Percentiles rank a stretch among this genome's conserved stretches.
These are phyloP conservation scores for Ceratocystis variospora DNA, from an alignment of 2,329 filamentous ascomycete species.

Conservation along the genomic window DNA sequence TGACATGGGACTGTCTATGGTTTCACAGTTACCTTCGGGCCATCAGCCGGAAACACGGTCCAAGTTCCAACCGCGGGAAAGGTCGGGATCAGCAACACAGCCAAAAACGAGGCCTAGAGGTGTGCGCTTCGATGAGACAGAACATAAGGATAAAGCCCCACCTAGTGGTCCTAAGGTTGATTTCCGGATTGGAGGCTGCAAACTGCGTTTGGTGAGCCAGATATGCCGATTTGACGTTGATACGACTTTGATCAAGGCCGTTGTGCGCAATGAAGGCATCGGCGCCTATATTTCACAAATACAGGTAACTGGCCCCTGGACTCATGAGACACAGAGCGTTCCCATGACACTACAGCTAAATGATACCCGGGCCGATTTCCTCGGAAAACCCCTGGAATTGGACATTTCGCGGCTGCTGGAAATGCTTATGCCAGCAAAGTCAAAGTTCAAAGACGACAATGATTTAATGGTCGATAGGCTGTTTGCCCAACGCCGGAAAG, in stretches of 20 bases:
- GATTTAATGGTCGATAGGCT: conserved; percentile 92
- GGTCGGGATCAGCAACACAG: conserved; percentile 20
- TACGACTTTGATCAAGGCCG: conserved; percentile 68
- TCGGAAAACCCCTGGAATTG: conserved; percentile 56
- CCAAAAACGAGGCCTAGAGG: conserved; percentile 36
- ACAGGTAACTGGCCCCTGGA: conserved; percentile 54
- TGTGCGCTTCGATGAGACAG: conserved; percentile 44
- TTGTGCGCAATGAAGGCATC: conserved; percentile 59
- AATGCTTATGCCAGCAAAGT: conserved; percentile 79
- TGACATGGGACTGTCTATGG: conserved; percentile 73
- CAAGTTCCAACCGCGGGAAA: not conserved
- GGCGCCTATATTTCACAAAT: conserved; percentile 62
- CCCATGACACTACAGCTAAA: conserved; percentile 49
- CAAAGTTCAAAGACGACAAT: conserved; percentile 77
- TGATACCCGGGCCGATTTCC: conserved; percentile 58
- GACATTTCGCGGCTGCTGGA: conserved; percentile 74
- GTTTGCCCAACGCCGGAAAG: conserved; percentile 72
- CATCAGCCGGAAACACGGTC: conserved; percentile 20
- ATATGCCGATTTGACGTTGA: conserved; percentile 61
- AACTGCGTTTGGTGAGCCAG: conserved; percentile 63
- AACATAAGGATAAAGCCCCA: conserved; percentile 32
- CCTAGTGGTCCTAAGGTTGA: conserved; percentile 49
- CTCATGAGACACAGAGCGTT: conserved; percentile 34
- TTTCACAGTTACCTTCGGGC: conserved; percentile 49
- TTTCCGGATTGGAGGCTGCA: conserved; percentile 59